These are phyloP conservation scores for Argentina anserina DNA, from an alignment of 306 rosid genomes.

Conservation along the genomic window DNA sequence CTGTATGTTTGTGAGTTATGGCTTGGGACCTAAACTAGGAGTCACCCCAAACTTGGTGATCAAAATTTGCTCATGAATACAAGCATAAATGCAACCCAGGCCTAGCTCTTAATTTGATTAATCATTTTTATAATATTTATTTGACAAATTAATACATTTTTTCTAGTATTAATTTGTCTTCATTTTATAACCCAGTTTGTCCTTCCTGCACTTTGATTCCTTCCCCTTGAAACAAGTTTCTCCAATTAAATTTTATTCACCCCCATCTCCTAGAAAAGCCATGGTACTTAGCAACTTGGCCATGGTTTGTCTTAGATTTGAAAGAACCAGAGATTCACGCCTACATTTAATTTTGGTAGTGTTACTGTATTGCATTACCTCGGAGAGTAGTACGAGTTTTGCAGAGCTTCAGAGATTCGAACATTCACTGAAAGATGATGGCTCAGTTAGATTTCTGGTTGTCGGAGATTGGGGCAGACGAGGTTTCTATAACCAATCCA, in stretches of 20 bases:
- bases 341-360: slow-evolving; percentile 4
- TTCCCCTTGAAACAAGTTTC: not conserved
- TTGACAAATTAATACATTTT: not conserved
- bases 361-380: slow-evolving; percentile 13
- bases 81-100: slow-evolving; percentile 7
- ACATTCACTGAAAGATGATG: slow-evolving; percentile 36
- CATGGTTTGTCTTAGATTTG: slow-evolving; percentile 12
- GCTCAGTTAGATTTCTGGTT: slow-evolving; percentile 52
- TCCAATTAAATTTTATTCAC: not conserved
- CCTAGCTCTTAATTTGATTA: not conserved
- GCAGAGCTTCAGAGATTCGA: slow-evolving; percentile 26
- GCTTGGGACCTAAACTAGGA: slow-evolving; percentile 2
- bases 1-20: not conserved
- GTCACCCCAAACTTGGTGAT: slow-evolving; percentile 5
- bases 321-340: not conserved
- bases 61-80: not conserved
- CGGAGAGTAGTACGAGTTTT: slow-evolving; percentile 1
- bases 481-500: slow-evolving; percentile 55
- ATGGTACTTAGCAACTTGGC: slow-evolving; percentile 15
- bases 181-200: not conserved
- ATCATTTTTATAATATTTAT: not conserved
- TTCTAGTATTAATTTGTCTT: not conserved
- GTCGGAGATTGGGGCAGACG: slow-evolving; percentile 78
- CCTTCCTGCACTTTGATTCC: slow-evolving; percentile 11
- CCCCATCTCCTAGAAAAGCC: slow-evolving; percentile 17